These are phyloP conservation scores for Ziziphus jujuba DNA, from an alignment of 306 rosid species.

Conservation along the genomic window DNA sequence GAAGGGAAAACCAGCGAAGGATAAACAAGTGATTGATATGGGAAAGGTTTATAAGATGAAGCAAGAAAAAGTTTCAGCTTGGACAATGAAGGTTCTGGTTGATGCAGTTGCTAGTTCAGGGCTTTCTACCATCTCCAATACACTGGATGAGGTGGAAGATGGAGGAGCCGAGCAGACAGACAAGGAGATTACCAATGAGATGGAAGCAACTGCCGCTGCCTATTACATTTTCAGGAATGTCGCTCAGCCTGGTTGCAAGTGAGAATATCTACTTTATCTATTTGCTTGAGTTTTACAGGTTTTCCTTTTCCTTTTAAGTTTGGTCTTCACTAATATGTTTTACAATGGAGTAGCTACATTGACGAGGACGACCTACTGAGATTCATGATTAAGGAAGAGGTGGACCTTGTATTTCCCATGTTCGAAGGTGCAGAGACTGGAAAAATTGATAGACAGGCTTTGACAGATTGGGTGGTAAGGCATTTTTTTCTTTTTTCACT, in stretches of 20 bases:
- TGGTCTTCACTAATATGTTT: slow-evolving; percentile 13
- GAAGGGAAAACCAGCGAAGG: slow-evolving; percentile 36
- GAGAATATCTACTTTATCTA: slow-evolving; percentile 34
- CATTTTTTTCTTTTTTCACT: slow-evolving; percentile 8
- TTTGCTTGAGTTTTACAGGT: background rate
- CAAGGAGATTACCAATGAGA: slow-evolving; percentile 80
- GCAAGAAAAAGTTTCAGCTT: slow-evolving; percentile 85
- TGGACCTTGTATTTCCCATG: slow-evolving; percentile 59
- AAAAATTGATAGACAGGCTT: slow-evolving; percentile 56
- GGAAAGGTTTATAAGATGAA: slow-evolving; percentile 73
- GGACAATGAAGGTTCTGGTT: slow-evolving; percentile 92
- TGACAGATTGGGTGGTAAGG: slow-evolving; percentile 85
- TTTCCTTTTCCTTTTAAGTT: slow-evolving; percentile 2
- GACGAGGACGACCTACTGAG: slow-evolving; percentile 69
- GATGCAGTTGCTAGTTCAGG: slow-evolving; percentile 84
- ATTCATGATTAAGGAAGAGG: slow-evolving; percentile 88
- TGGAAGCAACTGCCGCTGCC: slow-evolving; percentile 90
- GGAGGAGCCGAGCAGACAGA: slow-evolving; percentile 48
- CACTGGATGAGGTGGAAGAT: slow-evolving; percentile 57
- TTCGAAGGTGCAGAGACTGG: slow-evolving; percentile 53
- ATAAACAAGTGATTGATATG: slow-evolving; percentile 66
- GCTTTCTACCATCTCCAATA: slow-evolving; percentile 67
- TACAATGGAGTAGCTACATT: slow-evolving; percentile 50
- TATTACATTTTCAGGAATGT: slow-evolving; percentile 68
- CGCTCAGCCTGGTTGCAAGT: slow-evolving; percentile 63